Percentiles rank a stretch among this genome's conserved stretches.
Conservation (phyloP, 176 grass and related monocot genomes). For the Pharus latifolius region DNA sequence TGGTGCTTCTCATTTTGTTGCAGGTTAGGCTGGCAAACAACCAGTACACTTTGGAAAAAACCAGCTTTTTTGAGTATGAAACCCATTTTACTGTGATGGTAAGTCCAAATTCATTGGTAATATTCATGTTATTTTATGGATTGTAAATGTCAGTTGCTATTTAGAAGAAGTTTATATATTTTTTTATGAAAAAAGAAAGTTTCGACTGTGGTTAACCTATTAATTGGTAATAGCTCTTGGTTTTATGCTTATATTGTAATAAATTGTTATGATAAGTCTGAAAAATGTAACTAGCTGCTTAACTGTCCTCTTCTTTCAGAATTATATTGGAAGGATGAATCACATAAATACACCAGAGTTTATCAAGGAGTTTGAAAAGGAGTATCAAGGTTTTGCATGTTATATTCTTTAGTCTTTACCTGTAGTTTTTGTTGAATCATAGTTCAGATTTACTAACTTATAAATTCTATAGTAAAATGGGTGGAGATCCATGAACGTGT, state of each 20-base stretch:
- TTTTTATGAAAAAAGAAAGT: too few relatives aligned
- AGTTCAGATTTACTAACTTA: not conserved
- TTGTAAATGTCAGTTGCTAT: constrained; percentile 1
- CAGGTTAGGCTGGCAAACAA: constrained; percentile 91
- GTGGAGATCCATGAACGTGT: constrained; percentile 60
- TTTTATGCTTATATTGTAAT: not conserved
- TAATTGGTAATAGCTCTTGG: not conserved
- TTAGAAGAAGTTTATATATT: not conserved
- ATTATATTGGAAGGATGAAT: constrained; percentile 77
- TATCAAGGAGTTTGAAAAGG: constrained; percentile 78
- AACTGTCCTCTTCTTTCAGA: constrained; percentile 39
- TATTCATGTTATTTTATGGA: not conserved
- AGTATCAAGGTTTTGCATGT: constrained; percentile 64
- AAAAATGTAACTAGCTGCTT: not conserved
- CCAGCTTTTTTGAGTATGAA: constrained; percentile 93
- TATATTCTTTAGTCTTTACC: not conserved
- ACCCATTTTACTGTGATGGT: constrained; percentile 99
- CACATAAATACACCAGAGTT: constrained; percentile 93
- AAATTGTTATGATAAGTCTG: not conserved
- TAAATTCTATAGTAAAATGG: constrained; percentile 63
- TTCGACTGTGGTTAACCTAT: not conserved
- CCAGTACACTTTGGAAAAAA: constrained; percentile 83
- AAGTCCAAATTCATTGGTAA: constrained; percentile 9
- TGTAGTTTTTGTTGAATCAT: too few relatives aligned
- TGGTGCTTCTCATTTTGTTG: constrained; percentile 25